Evolutionary conservation across 2,329 filamentous ascomycete genomes (phyloP), one percentile per base, ranked within the genome.

Genomic region (Phaeosphaeria sp.): DNA sequence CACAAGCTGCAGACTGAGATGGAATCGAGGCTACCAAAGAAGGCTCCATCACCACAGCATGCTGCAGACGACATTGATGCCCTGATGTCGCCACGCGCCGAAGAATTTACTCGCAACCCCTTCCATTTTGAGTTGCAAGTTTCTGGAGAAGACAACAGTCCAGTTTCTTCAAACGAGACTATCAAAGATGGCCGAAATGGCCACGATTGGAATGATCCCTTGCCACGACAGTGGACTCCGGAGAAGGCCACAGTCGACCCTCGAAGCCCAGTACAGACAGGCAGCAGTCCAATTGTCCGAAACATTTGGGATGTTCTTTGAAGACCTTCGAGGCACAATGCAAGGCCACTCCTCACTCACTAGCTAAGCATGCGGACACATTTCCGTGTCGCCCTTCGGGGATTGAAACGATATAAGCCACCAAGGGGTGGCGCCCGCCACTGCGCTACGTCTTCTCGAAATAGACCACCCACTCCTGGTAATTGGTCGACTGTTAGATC

Each of bases 251-350:
- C 88, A 55, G 83, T 85, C 11, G 82, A 93, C 71, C 91, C 91
- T 15, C 81, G 91, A 66, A 93, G 90, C 72, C 90, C 90, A 17
- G 89, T 90, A 0, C 90, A 89, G 13, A 87, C 85, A 68, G 90
- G 90, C 41, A 89, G 90, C 73, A 87, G 87, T 56, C 89, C 90
- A 2, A 93, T 94, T 59, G 87, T 88, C 51, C 83, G 90, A 55
- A 93, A 89, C 57, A 94, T 94, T 68, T 89, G 91, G 73, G 90
- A 93, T 69, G 81, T 92, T 51, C 80, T 93, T 76, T 93, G 83
- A 84, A 60, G 22, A 22, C 18, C n/a, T n/a, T n/a, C 23, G 23
- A 18, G 43, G 18, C 10, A 17, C 6, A 36, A 10, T n/a, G 21
- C 11, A 18, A n/a, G 30, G 11, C 27, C 25, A n/a, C 13, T 27